Evolutionary conservation across 768 basidiomycete genomes (phyloP).

Genomic region (Naganishia onofrii): DNA sequence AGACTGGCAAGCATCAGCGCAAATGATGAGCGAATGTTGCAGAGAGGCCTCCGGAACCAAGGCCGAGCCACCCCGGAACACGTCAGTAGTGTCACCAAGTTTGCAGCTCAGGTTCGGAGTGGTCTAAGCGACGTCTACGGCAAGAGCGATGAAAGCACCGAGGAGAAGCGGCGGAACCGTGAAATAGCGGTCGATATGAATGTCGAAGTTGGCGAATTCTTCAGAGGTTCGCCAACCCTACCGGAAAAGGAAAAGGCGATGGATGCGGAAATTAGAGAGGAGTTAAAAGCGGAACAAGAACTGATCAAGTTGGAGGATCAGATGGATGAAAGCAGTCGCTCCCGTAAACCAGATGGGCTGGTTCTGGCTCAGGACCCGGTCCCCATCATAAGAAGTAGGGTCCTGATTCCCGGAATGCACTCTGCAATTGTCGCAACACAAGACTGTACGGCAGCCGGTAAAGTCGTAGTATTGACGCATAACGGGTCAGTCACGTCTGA

Average conservation of each 20-base stretch:
- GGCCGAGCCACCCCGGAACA: constrained; percentile 4
- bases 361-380: not conserved
- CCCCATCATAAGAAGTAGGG: constrained; percentile 7
- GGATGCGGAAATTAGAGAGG: constrained; percentile 21
- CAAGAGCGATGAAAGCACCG: constrained; percentile 19
- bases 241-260: constrained; percentile 27
- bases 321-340: constrained; percentile 1
- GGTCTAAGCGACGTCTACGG: constrained; percentile 23
- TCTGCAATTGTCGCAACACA: not conserved
- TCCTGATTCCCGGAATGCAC: not conserved
- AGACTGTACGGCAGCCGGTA: not conserved
- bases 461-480: constrained; percentile 12
- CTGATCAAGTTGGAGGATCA: constrained; percentile 22
- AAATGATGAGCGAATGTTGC: constrained; percentile 18
- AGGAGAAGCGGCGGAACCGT: constrained; percentile 7
- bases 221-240: constrained; percentile 22
- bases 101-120: constrained; percentile 21
- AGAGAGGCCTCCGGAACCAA: constrained; percentile 14
- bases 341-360: not conserved
- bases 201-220: constrained; percentile 19
- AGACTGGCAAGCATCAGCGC: constrained; percentile 27
- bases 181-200: constrained; percentile 16
- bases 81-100: constrained; percentile 18
- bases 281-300: constrained; percentile 25
- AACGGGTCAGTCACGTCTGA: constrained; percentile 2